Evolutionary conservation across 306 rosid genomes (phyloP).

Genomic region (Prunus campanulata): DNA sequence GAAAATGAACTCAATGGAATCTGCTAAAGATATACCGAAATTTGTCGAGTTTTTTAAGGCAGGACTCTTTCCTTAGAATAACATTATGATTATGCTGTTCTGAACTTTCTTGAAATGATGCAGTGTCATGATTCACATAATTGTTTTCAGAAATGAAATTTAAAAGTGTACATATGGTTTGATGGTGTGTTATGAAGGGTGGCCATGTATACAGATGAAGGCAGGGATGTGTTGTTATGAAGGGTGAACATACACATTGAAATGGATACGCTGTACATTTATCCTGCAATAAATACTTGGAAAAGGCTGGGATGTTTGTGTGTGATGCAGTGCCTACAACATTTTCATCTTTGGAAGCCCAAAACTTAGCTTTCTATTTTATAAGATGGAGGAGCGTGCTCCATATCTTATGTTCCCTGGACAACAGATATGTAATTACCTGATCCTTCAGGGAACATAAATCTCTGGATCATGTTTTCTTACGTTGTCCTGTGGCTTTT

Average conservation of each 20-base stretch:
- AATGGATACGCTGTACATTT: background rate
- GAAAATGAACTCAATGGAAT: slow-evolving; percentile 74
- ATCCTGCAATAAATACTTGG: background rate
- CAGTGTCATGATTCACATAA: background rate
- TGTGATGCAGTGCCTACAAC: background rate
- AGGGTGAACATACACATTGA: background rate
- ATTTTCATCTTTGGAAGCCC: background rate
- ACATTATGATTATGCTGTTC: slow-evolving; percentile 15
- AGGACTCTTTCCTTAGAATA: slow-evolving; percentile 31
- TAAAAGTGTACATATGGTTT: background rate
- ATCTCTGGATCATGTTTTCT: too few species aligned
- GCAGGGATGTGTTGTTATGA: background rate
- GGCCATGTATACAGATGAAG: background rate
- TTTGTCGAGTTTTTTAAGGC: slow-evolving; percentile 80
- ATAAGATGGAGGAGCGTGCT: background rate
- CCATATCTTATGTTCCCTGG: too few species aligned
- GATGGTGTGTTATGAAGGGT: too few species aligned
- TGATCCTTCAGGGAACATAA: too few species aligned
- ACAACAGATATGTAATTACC: too few species aligned
- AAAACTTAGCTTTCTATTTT: background rate
- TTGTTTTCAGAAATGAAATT: background rate
- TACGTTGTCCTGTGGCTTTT: too few species aligned
- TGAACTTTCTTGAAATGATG: background rate
- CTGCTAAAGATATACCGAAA: slow-evolving; percentile 71
- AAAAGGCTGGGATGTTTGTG: background rate